Conservation (phyloP, 202 grass and related monocot species). For the Panicum hallii region DNA sequence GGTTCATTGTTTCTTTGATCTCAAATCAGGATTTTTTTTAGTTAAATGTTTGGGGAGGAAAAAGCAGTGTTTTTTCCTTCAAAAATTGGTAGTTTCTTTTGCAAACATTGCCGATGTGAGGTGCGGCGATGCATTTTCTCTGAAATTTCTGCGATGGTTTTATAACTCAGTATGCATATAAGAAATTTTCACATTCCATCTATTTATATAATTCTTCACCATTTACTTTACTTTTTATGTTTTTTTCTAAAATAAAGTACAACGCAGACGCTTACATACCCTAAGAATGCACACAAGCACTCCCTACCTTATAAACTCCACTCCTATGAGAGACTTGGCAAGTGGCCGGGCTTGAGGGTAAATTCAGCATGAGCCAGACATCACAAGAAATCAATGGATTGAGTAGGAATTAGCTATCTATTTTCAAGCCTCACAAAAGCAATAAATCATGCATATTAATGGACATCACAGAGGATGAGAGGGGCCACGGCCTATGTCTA, state of each 20-base stretch:
- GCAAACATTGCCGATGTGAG: neutral
- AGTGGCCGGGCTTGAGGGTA: no score
- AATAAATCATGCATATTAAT: neutral
- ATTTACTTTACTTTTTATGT: neutral
- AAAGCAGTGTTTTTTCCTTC: neutral
- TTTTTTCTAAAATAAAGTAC: neutral
- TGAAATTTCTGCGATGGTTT: no score
- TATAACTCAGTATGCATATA: no score
- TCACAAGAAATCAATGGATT: neutral
- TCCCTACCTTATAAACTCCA: no score
- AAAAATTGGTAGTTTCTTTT: neutral
- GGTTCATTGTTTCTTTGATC: neutral
- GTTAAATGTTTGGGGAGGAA: neutral
- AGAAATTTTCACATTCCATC: no score
- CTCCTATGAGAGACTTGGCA: neutral
- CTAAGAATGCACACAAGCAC: no score
- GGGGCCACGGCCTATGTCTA: neutral
- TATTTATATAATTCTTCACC: neutral
- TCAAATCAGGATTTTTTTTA: neutral
- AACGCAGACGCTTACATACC: neutral
- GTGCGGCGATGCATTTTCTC: neutral
- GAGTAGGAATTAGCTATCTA: neutral
- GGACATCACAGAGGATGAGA: neutral
- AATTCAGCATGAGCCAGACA: neutral
- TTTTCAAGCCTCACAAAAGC: neutral